Base-by-base conservation (phyloP, 2,329 filamentous ascomycete species). In the Aspergillus brasiliensis region DNA sequence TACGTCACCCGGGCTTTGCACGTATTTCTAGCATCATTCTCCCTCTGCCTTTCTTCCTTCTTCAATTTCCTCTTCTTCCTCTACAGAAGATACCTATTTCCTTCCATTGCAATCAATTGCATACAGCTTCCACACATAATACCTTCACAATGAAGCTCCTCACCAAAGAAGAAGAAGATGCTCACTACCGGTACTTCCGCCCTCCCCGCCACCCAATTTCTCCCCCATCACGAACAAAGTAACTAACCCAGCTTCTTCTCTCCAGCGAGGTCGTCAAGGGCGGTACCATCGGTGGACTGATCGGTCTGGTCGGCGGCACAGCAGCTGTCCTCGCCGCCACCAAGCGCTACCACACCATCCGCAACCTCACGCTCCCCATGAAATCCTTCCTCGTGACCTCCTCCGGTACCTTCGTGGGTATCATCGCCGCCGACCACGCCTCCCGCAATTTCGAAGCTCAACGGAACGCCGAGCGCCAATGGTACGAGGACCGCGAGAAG, bases 321-420 rank as follows among this genome's bases (percentile, higher is more conserved):
- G 82, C 82, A 27, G 91, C 88, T 71, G 89, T 96, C 23, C 63
- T 85, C n/a, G 76, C 80, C 51, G 92, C 89, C 19, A 85, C 85
- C 55, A 82, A 82, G 63, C 88, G 92, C 71, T 97, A 90, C 77
- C 83, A 87, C 51, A 87, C 87, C 69, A 91, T 98, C 82, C 88
- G 91, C 67, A 79, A 83, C 66, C 88, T 99, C 62, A 97, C 94
- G 0, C 73, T 97, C 0, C 95, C 92, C 17, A 92, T 99, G 84
- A 91, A 92, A 68, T 83, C 91, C 57, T 99, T 98, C 85, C 86
- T 98, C 64, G 85, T 95, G 65, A 89, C 91, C 47, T 96, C 92
- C 8, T 76, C 87, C 10, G 88, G 86, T 51, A 97, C 95, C 3
- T 97, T 97, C 73, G 83, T 87, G 65, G 89, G 92, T 81, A 97